A percentile compares a stretch with the other conserved stretches of the same genome.
Conservation (phyloP, 2,329 filamentous ascomycete species). For the Colletotrichum salicis region DNA sequence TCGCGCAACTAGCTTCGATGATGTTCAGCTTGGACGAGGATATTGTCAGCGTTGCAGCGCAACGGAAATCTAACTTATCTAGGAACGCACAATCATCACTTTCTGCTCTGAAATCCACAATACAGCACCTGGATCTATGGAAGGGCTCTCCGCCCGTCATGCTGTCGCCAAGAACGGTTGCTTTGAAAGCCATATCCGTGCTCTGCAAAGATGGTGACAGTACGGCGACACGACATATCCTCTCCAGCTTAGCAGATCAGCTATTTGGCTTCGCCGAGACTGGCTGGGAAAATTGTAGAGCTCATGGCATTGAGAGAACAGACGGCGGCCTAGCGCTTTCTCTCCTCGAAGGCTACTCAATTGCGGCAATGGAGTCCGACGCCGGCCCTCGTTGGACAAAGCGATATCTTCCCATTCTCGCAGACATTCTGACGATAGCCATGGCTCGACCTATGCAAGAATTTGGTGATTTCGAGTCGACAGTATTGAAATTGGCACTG, state of each 20-base stretch:
- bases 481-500: slow-evolving; percentile 77
- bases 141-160: slow-evolving; percentile 57
- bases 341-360: slow-evolving; percentile 65
- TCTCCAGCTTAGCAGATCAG: slow-evolving; percentile 31
- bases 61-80: slow-evolving; percentile 76
- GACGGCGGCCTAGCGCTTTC: slow-evolving; percentile 48
- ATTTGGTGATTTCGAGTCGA: slow-evolving; percentile 53
- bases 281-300: slow-evolving; percentile 24
- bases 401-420: slow-evolving; percentile 62
- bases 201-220: slow-evolving; percentile 25
- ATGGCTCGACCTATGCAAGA: slow-evolving; percentile 47
- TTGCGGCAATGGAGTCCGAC: slow-evolving; percentile 57
- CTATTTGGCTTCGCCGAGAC: slow-evolving; percentile 37
- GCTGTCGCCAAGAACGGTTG: slow-evolving; percentile 72
- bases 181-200: slow-evolving; percentile 66
- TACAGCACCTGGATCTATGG: slow-evolving; percentile 71
- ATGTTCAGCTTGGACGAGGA: slow-evolving; percentile 66
- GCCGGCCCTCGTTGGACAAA: slow-evolving; percentile 52
- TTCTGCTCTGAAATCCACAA: slow-evolving; percentile 60
- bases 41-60: slow-evolving; percentile 69
- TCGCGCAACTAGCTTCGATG: slow-evolving; percentile 64
- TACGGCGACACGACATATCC: slow-evolving; percentile 18
- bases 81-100: slow-evolving; percentile 70
- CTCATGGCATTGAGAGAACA: slow-evolving; percentile 21
- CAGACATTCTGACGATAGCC: slow-evolving; percentile 56